phyloP scores from a whole-genome alignment of 2,329 filamentous ascomycete species.

The Didymella pomorum region DNA sequence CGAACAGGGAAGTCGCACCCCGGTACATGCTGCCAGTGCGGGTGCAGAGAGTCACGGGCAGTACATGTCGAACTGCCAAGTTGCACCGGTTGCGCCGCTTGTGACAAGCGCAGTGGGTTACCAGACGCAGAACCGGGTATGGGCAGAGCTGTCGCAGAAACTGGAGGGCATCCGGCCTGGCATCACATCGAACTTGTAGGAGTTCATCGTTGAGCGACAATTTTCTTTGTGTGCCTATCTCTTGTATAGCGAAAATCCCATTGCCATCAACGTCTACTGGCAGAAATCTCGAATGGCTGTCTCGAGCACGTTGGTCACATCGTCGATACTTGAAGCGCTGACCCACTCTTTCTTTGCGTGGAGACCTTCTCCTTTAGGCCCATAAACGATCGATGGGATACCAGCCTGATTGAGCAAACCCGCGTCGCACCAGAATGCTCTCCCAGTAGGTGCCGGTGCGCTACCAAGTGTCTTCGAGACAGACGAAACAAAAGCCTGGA shows the following conservation, averaged over 20 bases:
- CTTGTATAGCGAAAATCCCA: background rate
- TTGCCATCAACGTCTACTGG: background rate
- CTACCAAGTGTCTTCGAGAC: background rate
- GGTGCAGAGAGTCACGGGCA: background rate
- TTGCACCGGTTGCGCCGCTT: background rate
- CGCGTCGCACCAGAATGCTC: conserved; percentile 61
- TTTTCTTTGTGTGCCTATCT: too few species aligned
- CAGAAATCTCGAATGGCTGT: background rate
- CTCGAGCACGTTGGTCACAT: conserved; percentile 4
- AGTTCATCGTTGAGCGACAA: background rate
- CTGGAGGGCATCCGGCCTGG: background rate
- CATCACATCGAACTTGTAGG: background rate
- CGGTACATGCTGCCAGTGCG: background rate
- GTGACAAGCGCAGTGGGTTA: background rate
- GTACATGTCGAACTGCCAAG: background rate
- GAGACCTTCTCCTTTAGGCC: conserved; percentile 59
- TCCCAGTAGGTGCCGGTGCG: conserved; percentile 24
- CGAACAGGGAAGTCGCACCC: background rate
- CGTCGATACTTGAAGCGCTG: conserved; percentile 37
- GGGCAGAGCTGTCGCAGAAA: background rate
- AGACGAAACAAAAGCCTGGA: conserved; percentile 1
- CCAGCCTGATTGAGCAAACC: conserved; percentile 57
- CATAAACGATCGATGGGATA: conserved; percentile 58
- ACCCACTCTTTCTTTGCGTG: conserved; percentile 63
- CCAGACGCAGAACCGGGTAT: background rate